Base-by-base conservation (phyloP, 805 yeast genomes). In the Lipomyces starkeyi region DNA sequence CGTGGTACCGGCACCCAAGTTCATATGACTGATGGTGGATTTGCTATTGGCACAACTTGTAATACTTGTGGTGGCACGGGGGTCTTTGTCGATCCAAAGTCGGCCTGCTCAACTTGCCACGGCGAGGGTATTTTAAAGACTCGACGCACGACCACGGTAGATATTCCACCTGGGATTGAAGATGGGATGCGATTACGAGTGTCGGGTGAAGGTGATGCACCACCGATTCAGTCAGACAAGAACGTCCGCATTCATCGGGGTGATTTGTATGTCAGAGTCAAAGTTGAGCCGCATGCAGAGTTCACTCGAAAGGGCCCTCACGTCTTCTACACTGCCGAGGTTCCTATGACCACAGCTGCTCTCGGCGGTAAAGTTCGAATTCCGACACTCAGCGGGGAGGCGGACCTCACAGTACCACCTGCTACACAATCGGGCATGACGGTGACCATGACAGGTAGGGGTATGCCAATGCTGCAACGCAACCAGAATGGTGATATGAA, bases 21-120 rank as follows among this genome's bases (percentile, higher is more conserved):
- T 25, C 98, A 94, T 74, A 83, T 88, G 59, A 84, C 91, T 76
- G 89, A 89, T 73, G 97, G 97, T 3, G 98, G 98, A 0, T 95
- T 94, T 85, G 97, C 93, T 75, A 93, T 95, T 97, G 89, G 97
- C 2, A 88, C 97, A 0, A 92, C 97, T 13, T 95, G 99, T 84
- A 83, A 83, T 61, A 81, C 88, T 2, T 95, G 99, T 83, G 87
- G 85, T 58, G 99, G 99, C 54, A 82, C 91, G 5, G 99, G 99
- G 63, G 95, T 92, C 0, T 84, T 83, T 3, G 87, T 93, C 61
- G 85, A 88, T 59, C 82, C 84, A 22, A 80, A 82, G 14, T 93
- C 92, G 76, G 87, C 87, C 63, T 95, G 99, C 83, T 75, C 77
- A 0, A 78, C 88, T 0, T 95, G 99, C 80, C 93, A 88, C 72